Conservation (phyloP, 208 protist genomes). For the Leishmania tarentolae region DNA sequence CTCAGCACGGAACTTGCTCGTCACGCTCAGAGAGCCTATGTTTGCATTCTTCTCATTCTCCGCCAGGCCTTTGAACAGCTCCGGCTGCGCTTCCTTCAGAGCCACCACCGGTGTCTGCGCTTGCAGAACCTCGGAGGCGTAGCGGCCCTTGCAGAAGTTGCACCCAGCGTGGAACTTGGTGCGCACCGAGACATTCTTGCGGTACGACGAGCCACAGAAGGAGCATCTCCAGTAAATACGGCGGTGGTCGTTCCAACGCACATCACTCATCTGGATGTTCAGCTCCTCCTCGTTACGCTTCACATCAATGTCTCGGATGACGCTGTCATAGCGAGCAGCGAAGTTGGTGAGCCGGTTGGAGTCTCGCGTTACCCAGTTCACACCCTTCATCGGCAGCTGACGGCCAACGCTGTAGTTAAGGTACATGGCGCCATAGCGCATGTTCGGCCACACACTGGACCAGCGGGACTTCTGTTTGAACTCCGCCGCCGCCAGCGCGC, state of each 20-base stretch:
- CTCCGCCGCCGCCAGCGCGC: constrained; percentile 67
- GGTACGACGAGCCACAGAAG: constrained; percentile 78
- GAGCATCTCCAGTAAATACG: constrained; percentile 84
- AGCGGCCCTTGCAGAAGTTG: constrained; percentile 66
- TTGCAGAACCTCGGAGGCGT: constrained; percentile 73
- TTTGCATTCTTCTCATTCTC: constrained; percentile 57
- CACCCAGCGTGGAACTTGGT: constrained; percentile 86
- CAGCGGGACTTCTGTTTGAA: constrained; percentile 93
- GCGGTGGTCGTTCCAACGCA: constrained; percentile 88
- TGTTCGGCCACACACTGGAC: constrained; percentile 89
- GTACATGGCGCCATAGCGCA: constrained; percentile 89
- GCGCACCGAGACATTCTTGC: constrained; percentile 82
- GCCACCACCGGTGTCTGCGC: constrained; percentile 41
- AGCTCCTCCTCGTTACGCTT: constrained; percentile 84
- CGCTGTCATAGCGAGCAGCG: constrained; percentile 62
- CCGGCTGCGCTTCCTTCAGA: constrained; percentile 37
- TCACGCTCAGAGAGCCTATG: constrained; percentile 48
- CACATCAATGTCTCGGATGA: constrained; percentile 80
- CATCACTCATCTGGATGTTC: constrained; percentile 60
- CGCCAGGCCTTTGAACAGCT: constrained; percentile 52
- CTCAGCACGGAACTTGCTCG: constrained; percentile 76
- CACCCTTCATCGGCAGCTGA: constrained; percentile 78
- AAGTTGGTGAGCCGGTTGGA: constrained; percentile 87
- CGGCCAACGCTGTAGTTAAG: constrained; percentile 81
- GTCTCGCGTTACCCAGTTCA: constrained; percentile 89